These are phyloP conservation scores for Rhizopus microsporus DNA, from an alignment of 371 early-diverging fungal species.

Conservation along the genomic window DNA sequence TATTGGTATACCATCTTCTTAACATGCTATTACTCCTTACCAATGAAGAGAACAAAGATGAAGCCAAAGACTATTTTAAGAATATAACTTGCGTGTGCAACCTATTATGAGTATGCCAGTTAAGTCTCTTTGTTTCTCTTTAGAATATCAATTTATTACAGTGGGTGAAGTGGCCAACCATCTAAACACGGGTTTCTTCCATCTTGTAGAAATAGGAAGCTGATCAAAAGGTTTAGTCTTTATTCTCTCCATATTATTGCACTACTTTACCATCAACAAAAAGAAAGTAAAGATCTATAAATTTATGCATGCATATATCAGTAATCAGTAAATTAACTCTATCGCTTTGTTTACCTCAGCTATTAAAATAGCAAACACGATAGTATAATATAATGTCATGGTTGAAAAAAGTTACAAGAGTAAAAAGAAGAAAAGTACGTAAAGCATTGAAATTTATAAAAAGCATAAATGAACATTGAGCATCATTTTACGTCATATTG, in stretches of 20 bases:
- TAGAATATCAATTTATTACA: slow-evolving; percentile 9
- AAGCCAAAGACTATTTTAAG: slow-evolving; percentile 59
- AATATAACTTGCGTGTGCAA: slow-evolving; percentile 47
- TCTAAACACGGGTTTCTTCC: slow-evolving; percentile 55
- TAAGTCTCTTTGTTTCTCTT: not conserved
- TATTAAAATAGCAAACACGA: slow-evolving; percentile 42
- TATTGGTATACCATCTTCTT: not conserved
- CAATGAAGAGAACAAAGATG: slow-evolving; percentile 60
- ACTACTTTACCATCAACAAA: slow-evolving; percentile 34
- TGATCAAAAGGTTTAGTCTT: slow-evolving; percentile 4
- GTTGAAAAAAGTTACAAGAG: not conserved
- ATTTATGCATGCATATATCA: slow-evolving; percentile 1
- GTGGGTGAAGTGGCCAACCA: slow-evolving; percentile 48
- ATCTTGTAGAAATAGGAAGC: slow-evolving; percentile 56
- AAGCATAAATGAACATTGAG: not conserved
- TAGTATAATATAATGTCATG: slow-evolving; percentile 51
- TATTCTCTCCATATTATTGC: not conserved
- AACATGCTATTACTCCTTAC: slow-evolving; percentile 30
- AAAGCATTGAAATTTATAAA: not conserved
- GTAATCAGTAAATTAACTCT: not conserved
- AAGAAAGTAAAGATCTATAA: slow-evolving; percentile 49
- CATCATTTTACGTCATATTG: slow-evolving; percentile 6
- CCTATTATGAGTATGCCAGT: slow-evolving; percentile 19
- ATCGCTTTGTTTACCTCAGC: slow-evolving; percentile 33
- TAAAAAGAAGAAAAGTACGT: slow-evolving; percentile 1